Conservation (phyloP, 345 rosid species). For the Populus davidiana region DNA sequence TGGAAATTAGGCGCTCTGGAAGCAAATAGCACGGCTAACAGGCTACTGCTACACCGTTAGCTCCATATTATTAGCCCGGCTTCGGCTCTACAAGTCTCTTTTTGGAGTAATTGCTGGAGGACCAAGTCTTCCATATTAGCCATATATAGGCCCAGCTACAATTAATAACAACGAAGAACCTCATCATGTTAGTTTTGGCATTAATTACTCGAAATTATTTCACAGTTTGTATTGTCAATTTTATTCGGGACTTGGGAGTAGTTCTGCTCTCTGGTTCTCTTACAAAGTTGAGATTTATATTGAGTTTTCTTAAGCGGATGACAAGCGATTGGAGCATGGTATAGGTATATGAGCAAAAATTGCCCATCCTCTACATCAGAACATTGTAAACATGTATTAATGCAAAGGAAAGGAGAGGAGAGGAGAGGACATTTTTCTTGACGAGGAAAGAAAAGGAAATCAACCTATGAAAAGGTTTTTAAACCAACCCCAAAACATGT, state of each 20-base stretch:
- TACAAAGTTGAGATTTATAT: neutral
- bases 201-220: neutral
- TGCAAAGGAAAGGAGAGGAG: slow-evolving; percentile 2
- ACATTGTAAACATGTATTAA: too few species aligned
- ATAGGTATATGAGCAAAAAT: neutral
- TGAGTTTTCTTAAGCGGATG: neutral
- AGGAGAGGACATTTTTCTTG: neutral
- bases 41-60: too few species aligned
- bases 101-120: neutral
- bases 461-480: slow-evolving; percentile 9
- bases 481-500: slow-evolving; percentile 16
- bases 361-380: neutral
- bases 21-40: neutral
- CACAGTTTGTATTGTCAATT: neutral
- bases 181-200: neutral
- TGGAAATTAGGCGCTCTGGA: neutral
- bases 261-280: neutral
- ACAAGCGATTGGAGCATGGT: neutral
- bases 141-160: neutral
- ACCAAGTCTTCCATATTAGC: neutral
- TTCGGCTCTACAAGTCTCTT: neutral
- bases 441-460: neutral
- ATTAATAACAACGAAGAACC: neutral
- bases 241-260: neutral
- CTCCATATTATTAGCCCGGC: too few species aligned